phyloP scores from a whole-genome alignment of 768 basidiomycete species.

The Amanita pseudoporphyria region DNA sequence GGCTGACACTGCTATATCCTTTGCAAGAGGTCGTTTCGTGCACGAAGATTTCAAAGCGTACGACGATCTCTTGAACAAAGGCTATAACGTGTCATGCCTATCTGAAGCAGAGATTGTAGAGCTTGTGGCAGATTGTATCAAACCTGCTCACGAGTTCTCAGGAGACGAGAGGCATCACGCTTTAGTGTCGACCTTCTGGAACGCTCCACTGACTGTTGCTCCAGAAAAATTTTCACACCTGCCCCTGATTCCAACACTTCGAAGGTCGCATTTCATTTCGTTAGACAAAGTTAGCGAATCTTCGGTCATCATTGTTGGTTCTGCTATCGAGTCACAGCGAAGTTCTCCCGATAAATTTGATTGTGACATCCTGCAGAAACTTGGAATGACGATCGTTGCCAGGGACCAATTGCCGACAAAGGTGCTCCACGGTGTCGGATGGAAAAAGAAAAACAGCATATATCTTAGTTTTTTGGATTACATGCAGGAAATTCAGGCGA shows the following conservation, averaged over 20 bases:
- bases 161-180: not conserved
- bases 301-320: conserved; percentile 17
- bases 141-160: not conserved
- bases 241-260: not conserved
- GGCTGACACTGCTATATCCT: conserved; percentile 13
- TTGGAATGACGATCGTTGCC: conserved; percentile 18
- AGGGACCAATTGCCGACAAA: conserved; percentile 11
- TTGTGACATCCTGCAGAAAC: conserved; percentile 12
- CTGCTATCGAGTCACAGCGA: not conserved
- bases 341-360: conserved; percentile 9
- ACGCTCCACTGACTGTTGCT: not conserved
- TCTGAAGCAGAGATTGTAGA: conserved; percentile 9
- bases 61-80: conserved; percentile 11
- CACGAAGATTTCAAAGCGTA: conserved; percentile 16
- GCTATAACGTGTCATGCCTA: conserved; percentile 19
- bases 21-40: conserved; percentile 18
- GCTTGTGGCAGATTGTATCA: conserved; percentile 12
- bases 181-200: conserved; percentile 2
- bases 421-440: conserved; percentile 14
- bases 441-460: conserved; percentile 9
- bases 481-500: conserved; percentile 5
- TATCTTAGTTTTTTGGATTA: conserved; percentile 14
- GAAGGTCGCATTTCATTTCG: conserved; percentile 11
- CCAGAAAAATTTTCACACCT: not conserved
- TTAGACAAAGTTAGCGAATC: conserved; percentile 18